phyloP scores from a whole-genome alignment of 2,329 filamentous ascomycete species.

The Pyricularia sp. region DNA sequence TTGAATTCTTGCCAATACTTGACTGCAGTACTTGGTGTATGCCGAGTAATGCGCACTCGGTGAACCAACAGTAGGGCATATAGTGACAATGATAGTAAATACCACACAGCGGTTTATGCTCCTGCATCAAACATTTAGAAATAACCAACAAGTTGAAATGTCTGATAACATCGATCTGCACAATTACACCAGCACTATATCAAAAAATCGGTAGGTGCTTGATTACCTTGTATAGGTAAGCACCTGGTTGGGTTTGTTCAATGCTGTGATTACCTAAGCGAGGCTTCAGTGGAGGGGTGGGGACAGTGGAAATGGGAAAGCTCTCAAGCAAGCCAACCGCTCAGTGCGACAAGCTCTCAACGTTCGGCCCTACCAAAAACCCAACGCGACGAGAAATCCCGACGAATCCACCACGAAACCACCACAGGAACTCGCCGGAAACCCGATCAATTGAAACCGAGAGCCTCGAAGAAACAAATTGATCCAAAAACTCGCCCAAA shows the following conservation, averaged over 20 bases:
- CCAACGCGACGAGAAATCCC: not conserved
- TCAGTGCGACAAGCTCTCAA: not conserved
- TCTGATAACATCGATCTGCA: too few species aligned
- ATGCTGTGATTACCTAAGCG: not conserved
- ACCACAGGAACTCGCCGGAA: not conserved
- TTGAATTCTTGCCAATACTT: not conserved
- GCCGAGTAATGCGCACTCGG: too few species aligned
- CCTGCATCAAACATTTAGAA: not conserved
- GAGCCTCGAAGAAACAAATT: not conserved
- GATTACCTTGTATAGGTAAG: too few species aligned
- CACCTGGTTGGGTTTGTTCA: not conserved
- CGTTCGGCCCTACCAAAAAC: not conserved
- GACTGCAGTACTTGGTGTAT: not conserved
- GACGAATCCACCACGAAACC: not conserved
- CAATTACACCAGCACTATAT: too few species aligned
- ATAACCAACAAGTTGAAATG: too few species aligned
- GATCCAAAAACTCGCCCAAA: slow-evolving; percentile 25
- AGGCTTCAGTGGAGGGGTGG: not conserved
- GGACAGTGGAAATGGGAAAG: not conserved
- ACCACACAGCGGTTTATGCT: not conserved
- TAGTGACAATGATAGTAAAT: not conserved
- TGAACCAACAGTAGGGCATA: not conserved
- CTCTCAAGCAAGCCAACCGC: not conserved
- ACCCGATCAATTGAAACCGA: not conserved
- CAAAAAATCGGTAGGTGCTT: too few species aligned